Conservation (phyloP, 1,139 yeast genomes). For the Taiozyma sp. region DNA sequence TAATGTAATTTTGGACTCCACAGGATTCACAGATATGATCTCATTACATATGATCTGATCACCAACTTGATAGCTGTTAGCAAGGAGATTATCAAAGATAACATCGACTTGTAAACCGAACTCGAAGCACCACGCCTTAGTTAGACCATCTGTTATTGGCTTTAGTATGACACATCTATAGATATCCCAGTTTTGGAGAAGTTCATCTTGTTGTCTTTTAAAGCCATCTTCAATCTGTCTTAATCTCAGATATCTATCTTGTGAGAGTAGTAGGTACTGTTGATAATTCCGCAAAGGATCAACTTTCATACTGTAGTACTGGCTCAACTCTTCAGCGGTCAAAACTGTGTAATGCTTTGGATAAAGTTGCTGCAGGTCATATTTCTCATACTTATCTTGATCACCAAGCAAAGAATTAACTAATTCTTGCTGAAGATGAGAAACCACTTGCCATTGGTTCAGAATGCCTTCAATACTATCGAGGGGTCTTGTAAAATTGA, state of each 20-base stretch:
- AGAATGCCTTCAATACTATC: conserved; percentile 26
- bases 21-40: conserved; percentile 34
- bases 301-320: conserved; percentile 9
- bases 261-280: not conserved
- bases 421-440: conserved; percentile 18
- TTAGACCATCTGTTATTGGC: conserved; percentile 12
- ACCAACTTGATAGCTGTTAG: conserved; percentile 31
- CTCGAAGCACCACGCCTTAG: conserved; percentile 39
- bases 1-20: conserved; percentile 33
- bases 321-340: conserved; percentile 4
- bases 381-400: conserved; percentile 12
- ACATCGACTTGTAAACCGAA: conserved; percentile 43
- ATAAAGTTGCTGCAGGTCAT: conserved; percentile 10
- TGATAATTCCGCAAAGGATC: conserved; percentile 7
- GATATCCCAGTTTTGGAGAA: conserved; percentile 9
- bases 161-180: conserved; percentile 23
- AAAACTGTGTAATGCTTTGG: conserved; percentile 8
- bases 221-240: not conserved
- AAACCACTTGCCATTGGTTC: conserved; percentile 29
- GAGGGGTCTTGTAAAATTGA: conserved; percentile 23
- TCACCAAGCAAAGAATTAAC: conserved; percentile 10
- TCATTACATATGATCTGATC: conserved; percentile 36
- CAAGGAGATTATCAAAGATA: not conserved
- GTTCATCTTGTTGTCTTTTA: not conserved
- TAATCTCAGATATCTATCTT: conserved; percentile 1